Conservation (phyloP, 805 yeast species). For the Metschnikowia arizonensis region DNA sequence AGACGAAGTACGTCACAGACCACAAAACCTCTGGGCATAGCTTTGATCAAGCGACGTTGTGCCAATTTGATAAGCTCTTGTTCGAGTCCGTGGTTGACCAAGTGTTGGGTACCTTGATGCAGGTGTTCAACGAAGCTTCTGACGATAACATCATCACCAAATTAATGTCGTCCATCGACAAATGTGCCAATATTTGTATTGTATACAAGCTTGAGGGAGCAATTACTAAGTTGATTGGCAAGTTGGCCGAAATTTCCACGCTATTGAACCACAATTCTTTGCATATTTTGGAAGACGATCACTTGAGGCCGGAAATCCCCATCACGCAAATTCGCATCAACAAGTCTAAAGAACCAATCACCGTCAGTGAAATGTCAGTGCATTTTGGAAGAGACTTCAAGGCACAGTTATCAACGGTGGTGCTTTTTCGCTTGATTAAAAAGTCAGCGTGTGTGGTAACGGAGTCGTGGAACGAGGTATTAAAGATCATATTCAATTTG, state of each 20-base stretch:
- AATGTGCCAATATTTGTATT: constrained; percentile 72
- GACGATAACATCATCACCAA: constrained; percentile 87
- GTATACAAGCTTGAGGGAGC: constrained; percentile 52
- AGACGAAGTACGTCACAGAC: constrained; percentile 21
- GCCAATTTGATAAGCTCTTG: constrained; percentile 67
- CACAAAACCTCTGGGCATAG: constrained; percentile 13
- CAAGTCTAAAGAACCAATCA: constrained; percentile 52
- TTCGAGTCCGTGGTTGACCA: constrained; percentile 62
- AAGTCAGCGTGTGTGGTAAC: constrained; percentile 51
- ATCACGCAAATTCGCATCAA: constrained; percentile 42
- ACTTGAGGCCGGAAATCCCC: constrained; percentile 33
- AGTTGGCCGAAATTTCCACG: constrained; percentile 65
- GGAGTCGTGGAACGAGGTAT: constrained; percentile 56
- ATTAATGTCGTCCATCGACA: constrained; percentile 84
- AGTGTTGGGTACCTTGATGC: constrained; percentile 67
- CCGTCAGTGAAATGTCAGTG: constrained; percentile 77
- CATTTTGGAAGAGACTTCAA: constrained; percentile 86
- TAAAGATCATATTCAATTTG: constrained; percentile 57
- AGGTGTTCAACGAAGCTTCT: constrained; percentile 79
- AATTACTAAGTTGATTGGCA: constrained; percentile 63
- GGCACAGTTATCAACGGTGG: constrained; percentile 85
- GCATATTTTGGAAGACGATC: constrained; percentile 14
- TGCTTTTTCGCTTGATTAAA: constrained; percentile 71
- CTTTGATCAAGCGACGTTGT: constrained; percentile 23
- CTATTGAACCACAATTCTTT: constrained; percentile 42